Percentiles rank a stretch among this genome's conserved stretches.
These are phyloP conservation scores for Penicillium brevicompactum DNA, from an alignment of 2,329 filamentous ascomycete species.

Conservation along the genomic window DNA sequence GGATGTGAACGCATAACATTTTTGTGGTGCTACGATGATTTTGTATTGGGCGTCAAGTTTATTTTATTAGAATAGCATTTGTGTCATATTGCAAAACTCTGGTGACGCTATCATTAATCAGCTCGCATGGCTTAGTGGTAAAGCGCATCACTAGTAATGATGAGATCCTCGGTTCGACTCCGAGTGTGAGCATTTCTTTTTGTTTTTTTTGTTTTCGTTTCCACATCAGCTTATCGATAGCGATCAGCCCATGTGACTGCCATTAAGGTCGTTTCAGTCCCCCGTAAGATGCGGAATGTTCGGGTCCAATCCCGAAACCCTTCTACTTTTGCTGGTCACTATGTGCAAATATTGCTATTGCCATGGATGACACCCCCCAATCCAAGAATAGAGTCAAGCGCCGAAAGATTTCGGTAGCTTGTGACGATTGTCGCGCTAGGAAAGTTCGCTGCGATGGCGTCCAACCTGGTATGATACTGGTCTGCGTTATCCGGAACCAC, in stretches of 20 bases:
- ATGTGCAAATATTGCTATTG: not conserved
- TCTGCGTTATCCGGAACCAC: conserved; percentile 8
- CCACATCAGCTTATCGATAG: too few relatives aligned
- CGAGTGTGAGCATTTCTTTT: not conserved
- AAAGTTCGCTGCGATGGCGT: conserved; percentile 48
- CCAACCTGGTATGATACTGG: conserved; percentile 30
- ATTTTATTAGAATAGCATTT: not conserved
- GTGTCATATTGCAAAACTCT: not conserved
- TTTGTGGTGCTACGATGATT: too few relatives aligned
- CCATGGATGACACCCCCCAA: not conserved
- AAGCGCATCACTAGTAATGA: not conserved
- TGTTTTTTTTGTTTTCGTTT: not conserved
- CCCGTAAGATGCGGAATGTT: not conserved
- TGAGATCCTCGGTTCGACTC: not conserved
- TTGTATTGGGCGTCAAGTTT: not conserved
- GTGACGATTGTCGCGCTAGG: conserved; percentile 45
- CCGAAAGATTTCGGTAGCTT: conserved; percentile 50
- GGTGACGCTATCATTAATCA: not conserved
- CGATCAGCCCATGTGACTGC: not conserved
- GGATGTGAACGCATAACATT: too few relatives aligned
- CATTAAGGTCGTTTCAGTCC: not conserved
- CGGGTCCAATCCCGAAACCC: not conserved
- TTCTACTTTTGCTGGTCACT: not conserved
- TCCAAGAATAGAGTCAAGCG: conserved; percentile 31
- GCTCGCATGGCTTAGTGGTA: not conserved